Base-by-base conservation (phyloP, 2,329 filamentous ascomycete genomes). In the Penicillium sp. region DNA sequence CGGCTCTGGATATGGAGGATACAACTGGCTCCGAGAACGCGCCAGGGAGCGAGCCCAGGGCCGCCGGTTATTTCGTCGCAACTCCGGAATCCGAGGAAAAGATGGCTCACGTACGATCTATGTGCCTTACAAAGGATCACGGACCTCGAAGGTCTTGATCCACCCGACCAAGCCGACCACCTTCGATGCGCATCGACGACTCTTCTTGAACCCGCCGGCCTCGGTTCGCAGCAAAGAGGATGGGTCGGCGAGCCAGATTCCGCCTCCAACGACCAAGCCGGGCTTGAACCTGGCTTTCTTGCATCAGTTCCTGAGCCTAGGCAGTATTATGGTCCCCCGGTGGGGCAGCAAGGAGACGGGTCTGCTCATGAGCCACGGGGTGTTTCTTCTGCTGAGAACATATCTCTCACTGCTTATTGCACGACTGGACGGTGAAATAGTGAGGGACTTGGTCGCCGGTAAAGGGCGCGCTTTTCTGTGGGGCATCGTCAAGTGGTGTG, bases 271-370 rank as follows among this genome's bases (percentile, higher is more conserved):
- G 63, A 91, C 90, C 3, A 97, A 95, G 64, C 89, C 93, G 0
- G 93, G 93, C 0, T 72, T 98, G 26, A 98, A 98, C 61, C 76
- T 98, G 43, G 93, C 93, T 8, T 98, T 98, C 58, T 68, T 98
- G 37, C 93, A 98, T 64, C 93, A 98, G 67, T 97, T 98, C 57
- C 76, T 97, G 36, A 96, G 91, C 59, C 71, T 98, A 39, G 81
- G 97, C 71, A 96, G 89, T 68, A 97, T 98, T 60, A 94, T 97
- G 88, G 86, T 98, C 47, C 93, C 93, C 4, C 76, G 91, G 48
- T 95, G 91, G 86, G 84, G 84, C 11, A 95, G 89, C 65, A 98
- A 98, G 64, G 93, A 97, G 71, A 90, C 91, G 0, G 91, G 90
- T 1, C 70, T 98, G 48, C 73, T 98, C 19, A 68, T 95, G 47